Conservation (phyloP, 2,329 filamentous ascomycete genomes). For the Pestalotiopsis sp. region DNA sequence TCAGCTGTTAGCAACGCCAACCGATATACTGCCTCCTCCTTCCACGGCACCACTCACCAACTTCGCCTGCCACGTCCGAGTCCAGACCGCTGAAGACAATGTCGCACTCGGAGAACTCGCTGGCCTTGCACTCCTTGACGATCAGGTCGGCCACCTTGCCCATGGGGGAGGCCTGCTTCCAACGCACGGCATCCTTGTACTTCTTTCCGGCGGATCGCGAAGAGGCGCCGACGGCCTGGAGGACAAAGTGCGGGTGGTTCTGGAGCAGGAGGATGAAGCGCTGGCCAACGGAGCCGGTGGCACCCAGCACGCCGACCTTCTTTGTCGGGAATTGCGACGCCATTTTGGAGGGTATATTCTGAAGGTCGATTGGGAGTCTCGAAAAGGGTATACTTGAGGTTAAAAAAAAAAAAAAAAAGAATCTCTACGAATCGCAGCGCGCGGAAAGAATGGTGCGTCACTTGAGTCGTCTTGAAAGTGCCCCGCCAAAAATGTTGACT, state of each 20-base stretch:
- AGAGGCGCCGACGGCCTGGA: conserved; percentile 89
- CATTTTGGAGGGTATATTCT: conserved; percentile 21
- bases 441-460: not conserved
- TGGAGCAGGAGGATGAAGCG: conserved; percentile 92
- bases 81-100: conserved; percentile 92
- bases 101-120: conserved; percentile 86
- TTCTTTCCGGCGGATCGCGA: conserved; percentile 88
- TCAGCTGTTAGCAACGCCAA: too few species aligned
- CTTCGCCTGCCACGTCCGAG: conserved; percentile 87
- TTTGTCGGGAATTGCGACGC: conserved; percentile 52
- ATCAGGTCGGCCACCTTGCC: conserved; percentile 78
- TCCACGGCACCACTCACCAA: conserved; percentile 60
- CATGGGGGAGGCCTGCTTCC: conserved; percentile 91
- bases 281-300: conserved; percentile 92
- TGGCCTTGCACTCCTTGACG: conserved; percentile 81
- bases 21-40: not conserved
- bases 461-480: conserved; percentile 4
- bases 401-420: too few species aligned
- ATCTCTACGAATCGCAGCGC: not conserved
- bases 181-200: conserved; percentile 90
- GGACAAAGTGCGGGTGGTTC: conserved; percentile 81
- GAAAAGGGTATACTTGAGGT: not conserved
- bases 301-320: conserved; percentile 78
- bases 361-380: not conserved
- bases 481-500: conserved; percentile 16